phyloP scores from a whole-genome alignment of 225 moss, liverwort and hornwort genomes.

The Antitrichia curtipendula region DNA sequence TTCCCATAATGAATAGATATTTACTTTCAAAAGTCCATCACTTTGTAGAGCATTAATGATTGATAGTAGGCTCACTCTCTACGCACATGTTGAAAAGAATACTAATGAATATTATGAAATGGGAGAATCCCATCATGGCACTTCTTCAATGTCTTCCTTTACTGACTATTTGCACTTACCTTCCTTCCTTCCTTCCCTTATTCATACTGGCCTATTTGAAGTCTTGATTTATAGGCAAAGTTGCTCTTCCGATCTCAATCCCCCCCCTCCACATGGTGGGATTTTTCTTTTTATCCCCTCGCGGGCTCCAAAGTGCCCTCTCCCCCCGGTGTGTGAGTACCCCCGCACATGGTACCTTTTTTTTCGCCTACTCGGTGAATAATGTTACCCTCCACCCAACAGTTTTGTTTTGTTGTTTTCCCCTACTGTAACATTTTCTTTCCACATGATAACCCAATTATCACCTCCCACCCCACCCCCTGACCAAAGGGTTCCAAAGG shows the following conservation, averaged over 20 bases:
- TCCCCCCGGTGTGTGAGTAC: no score
- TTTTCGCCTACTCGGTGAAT: not conserved
- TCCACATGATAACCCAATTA: not conserved
- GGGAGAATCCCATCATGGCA: fast-evolving
- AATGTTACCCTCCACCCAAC: not conserved
- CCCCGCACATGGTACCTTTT: not conserved
- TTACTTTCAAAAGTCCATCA: not conserved
- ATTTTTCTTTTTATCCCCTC: no score
- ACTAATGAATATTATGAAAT: fast-evolving
- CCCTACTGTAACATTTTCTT: not conserved
- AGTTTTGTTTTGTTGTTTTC: no score
- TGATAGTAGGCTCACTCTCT: not conserved
- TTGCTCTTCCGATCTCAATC: no score
- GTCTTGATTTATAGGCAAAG: not conserved
- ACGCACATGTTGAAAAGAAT: not conserved
- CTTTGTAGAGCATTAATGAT: not conserved
- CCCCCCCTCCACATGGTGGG: no score
- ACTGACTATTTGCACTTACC: fast-evolving
- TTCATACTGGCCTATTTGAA: fast-evolving
- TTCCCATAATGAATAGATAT: fast-evolving
- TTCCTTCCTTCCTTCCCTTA: not conserved
- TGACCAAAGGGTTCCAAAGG: not conserved
- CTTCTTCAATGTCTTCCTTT: no score
- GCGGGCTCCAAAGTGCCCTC: not conserved
- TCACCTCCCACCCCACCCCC: not conserved